Conservation (phyloP, 2,329 filamentous ascomycete species). For the Fusarium lateritium region DNA sequence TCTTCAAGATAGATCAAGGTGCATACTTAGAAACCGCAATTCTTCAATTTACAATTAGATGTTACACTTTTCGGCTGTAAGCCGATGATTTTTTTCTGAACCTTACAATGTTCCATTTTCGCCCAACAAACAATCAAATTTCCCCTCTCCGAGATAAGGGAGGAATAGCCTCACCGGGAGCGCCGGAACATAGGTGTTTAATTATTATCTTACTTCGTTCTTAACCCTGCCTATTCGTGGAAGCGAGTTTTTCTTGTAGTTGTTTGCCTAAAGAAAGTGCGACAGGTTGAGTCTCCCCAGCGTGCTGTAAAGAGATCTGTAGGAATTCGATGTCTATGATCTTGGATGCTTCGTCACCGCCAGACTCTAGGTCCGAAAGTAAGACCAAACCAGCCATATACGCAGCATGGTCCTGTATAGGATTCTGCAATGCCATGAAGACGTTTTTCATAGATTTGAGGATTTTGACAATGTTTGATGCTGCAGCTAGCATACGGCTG, state of each 20-base stretch:
- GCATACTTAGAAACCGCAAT: too few species aligned
- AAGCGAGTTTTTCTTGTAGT: not conserved
- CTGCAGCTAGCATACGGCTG: not conserved
- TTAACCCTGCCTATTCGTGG: not conserved
- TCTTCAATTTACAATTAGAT: too few species aligned
- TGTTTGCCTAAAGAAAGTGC: not conserved
- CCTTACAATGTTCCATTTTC: too few species aligned
- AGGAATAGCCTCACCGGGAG: too few species aligned
- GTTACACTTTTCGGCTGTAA: too few species aligned
- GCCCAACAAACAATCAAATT: too few species aligned
- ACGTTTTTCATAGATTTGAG: not conserved
- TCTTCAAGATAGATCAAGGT: too few species aligned
- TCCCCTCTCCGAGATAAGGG: too few species aligned
- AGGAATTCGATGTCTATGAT: not conserved
- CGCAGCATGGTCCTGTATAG: not conserved
- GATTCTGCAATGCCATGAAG: not conserved
- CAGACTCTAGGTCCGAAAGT: not conserved
- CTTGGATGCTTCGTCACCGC: not conserved
- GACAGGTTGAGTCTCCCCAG: not conserved
- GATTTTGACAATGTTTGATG: not conserved
- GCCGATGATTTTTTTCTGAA: too few species aligned
- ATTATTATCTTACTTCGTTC: too few species aligned
- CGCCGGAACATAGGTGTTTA: too few species aligned
- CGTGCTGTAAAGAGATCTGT: not conserved
- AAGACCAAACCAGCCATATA: not conserved